Evolutionary conservation across 2,329 filamentous ascomycete species (phyloP), one percentile per base, ranked within the genome.

Genomic region (Exophiala bonariae): DNA sequence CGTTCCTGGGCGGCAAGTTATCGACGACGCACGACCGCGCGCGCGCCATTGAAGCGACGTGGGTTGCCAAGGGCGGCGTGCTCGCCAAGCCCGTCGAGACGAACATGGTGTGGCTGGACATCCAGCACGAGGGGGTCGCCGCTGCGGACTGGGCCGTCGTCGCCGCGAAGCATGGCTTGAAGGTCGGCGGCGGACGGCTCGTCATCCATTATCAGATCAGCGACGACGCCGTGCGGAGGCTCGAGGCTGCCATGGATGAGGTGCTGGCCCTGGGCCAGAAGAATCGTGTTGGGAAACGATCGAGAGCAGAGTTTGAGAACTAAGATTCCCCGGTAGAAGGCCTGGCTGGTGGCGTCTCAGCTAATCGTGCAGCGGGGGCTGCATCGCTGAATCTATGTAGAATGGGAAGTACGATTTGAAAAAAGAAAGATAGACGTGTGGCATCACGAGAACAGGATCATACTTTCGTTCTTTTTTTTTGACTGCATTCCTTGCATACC

Each of bases 81-180:
- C 68, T 89, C 47, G 67, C 76, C 16, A 75, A 84, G 49, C 85
- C 86, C 0, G 84, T 87, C 1, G 84, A 95, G 62, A 95, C 89
- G n/a, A 95, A 95, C 69, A 95, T 95, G 87, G 81, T 89, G 26
- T 95, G 88, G 89, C 62, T 95, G 48, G 85, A 95, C 64, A 71
- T 93, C 13, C 77, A 81, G 22, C 76, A 77, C 1, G 78, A 80
- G 9, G 79, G 80, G 0, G 64, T 84, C 23, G 69, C 72, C 3
- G 63, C 63, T 3, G 73, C 78, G 41, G 72, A 77, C 32, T 79
- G 83, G 50, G 74, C 78, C 8, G 70, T 74, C 47, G 65, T 79
- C 30, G 82, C 75, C 2, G 67, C 78, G 52, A 74, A 79, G 58
- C 74, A 79, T 44, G 83, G 83, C 0, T 57, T 88, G 45, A 76